phyloP scores from a whole-genome alignment of 73 alveolate species.

The Effrenium voratum region DNA sequence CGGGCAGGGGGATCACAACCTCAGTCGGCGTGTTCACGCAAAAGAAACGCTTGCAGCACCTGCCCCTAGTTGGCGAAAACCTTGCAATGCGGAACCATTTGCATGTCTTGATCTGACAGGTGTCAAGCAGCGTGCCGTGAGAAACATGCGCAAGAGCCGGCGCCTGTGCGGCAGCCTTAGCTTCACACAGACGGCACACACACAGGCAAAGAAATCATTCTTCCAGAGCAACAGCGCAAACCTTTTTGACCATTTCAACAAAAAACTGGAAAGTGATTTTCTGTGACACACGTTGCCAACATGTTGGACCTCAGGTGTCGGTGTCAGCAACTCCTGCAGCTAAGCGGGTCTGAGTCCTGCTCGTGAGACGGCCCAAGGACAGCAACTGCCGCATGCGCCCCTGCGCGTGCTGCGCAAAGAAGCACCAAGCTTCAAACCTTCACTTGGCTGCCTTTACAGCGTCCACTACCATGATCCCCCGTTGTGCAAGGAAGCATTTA shows the following conservation, averaged over 20 bases:
- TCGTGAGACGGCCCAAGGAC: conserved; percentile 79
- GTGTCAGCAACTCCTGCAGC: no score
- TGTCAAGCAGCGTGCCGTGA: no score
- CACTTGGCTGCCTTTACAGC: neutral
- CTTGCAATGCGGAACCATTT: neutral
- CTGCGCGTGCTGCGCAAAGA: neutral
- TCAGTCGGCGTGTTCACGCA: no score
- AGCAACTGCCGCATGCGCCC: conserved; percentile 11
- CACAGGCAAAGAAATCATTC: neutral
- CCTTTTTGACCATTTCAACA: no score
- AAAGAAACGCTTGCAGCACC: neutral
- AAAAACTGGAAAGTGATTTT: no score
- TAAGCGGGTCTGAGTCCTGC: neutral
- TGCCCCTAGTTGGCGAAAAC: neutral
- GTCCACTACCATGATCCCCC: neutral
- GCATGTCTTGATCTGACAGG: no score
- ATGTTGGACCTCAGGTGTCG: no score
- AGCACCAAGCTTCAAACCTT: neutral
- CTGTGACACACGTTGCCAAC: no score
- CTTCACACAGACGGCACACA: neutral
- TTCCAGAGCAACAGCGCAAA: neutral
- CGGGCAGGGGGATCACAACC: no score
- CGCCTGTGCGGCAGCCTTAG: conserved; percentile 85
- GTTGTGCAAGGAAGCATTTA: neutral
- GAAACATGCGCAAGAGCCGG: no score